Conservation (phyloP, 768 basidiomycete genomes). For the Xerocomus spinulosus region DNA sequence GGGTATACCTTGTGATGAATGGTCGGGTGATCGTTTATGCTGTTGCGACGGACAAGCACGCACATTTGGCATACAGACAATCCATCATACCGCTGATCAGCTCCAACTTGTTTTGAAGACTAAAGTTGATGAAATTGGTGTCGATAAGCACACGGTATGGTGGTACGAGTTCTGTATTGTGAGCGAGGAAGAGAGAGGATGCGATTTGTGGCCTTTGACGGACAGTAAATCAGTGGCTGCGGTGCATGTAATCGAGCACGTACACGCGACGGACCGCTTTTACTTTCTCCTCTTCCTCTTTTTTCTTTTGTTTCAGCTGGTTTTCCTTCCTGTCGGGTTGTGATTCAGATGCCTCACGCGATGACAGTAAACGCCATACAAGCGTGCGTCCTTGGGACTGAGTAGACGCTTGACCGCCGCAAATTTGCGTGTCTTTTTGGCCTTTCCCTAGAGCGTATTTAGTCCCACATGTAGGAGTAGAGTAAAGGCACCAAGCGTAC, state of each 20-base stretch:
- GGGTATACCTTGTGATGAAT: conserved; percentile 69
- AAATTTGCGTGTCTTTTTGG: conserved; percentile 93
- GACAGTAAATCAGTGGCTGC: not conserved
- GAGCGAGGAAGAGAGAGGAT: conserved; percentile 90
- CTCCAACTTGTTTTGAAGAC: conserved; percentile 96
- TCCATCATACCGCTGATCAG: conserved; percentile 99
- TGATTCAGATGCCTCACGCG: not conserved
- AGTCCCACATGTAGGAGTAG: not conserved
- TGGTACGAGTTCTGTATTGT: conserved; percentile 93
- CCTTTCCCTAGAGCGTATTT: conserved; percentile 60
- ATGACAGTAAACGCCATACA: conserved; percentile 50
- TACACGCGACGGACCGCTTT: conserved; percentile 78
- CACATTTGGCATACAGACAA: conserved; percentile 96
- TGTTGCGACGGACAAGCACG: conserved; percentile 17
- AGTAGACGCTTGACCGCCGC: conserved; percentile 90
- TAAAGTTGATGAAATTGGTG: conserved; percentile 99
- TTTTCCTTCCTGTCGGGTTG: conserved; percentile 76
- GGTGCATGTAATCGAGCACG: conserved; percentile 28
- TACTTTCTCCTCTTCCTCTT: conserved; percentile 74
- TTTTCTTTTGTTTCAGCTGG: conserved; percentile 83
- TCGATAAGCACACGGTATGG: conserved; percentile 97
- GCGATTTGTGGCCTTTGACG: conserved; percentile 68
- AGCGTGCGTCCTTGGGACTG: conserved; percentile 87
- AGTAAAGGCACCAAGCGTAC: conserved; percentile 4
- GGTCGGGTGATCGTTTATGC: conserved; percentile 4